Evolutionary conservation across 2,329 filamentous ascomycete species (phyloP).

Genomic region (Aureobasidium sp.): DNA sequence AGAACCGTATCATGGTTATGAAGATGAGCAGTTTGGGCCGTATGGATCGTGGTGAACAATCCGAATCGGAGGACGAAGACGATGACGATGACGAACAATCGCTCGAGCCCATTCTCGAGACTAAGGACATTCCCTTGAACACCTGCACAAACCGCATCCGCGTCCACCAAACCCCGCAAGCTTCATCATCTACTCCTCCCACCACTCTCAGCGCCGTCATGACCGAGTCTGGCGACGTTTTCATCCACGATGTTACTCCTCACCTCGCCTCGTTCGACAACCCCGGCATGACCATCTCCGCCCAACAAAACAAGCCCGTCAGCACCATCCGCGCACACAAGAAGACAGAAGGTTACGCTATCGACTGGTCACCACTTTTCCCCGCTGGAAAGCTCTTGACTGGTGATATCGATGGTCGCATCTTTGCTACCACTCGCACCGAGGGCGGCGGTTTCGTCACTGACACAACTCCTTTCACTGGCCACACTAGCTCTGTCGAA

Average conservation of each 20-base stretch:
- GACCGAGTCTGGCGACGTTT: slow-evolving; percentile 80
- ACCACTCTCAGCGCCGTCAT: slow-evolving; percentile 84
- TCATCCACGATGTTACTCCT: slow-evolving; percentile 90
- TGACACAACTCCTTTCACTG: slow-evolving; percentile 73
- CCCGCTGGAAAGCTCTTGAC: slow-evolving; percentile 80
- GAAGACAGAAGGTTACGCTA: slow-evolving; percentile 76
- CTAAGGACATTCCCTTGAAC: slow-evolving; percentile 74
- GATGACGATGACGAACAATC: slow-evolving; percentile 64
- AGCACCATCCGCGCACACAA: slow-evolving; percentile 87
- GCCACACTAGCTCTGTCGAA: slow-evolving; percentile 80
- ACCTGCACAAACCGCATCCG: slow-evolving; percentile 94
- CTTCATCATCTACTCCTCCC: slow-evolving; percentile 62
- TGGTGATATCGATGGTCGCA: slow-evolving; percentile 82
- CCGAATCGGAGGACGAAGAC: slow-evolving; percentile 62
- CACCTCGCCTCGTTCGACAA: slow-evolving; percentile 85
- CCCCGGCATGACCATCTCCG: slow-evolving; percentile 71
- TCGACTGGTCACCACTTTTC: slow-evolving; percentile 89
- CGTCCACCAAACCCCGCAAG: slow-evolving; percentile 68
- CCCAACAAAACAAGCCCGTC: slow-evolving; percentile 81
- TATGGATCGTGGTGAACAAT: slow-evolving; percentile 68
- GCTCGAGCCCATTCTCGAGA: slow-evolving; percentile 87
- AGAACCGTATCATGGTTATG: slow-evolving; percentile 93
- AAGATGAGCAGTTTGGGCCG: slow-evolving; percentile 88
- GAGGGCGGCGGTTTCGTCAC: slow-evolving; percentile 86
- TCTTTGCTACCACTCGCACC: slow-evolving; percentile 79